Evolutionary conservation across 2,329 filamentous ascomycete species (phyloP).

Genomic region (Tolypocladium capitatum): DNA sequence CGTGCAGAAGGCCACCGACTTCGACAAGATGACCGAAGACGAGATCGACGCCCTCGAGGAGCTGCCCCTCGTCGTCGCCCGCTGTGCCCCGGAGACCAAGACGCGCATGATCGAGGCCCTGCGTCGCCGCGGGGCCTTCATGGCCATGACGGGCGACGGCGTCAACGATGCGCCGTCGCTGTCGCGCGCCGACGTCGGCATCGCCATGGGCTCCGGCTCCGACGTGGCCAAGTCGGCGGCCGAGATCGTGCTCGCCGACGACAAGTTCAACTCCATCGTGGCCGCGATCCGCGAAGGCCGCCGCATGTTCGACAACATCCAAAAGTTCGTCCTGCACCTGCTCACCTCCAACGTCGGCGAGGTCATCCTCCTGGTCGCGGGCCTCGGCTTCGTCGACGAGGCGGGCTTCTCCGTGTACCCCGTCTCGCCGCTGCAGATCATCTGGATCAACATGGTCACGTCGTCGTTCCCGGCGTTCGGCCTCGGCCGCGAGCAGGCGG

Average conservation of each 20-base stretch:
- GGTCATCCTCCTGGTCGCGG: slow-evolving; percentile 67
- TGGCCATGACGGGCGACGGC: slow-evolving; percentile 80
- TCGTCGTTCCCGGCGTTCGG: slow-evolving; percentile 81
- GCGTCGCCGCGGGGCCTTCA: slow-evolving; percentile 61
- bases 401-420: slow-evolving; percentile 69
- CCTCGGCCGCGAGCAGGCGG: slow-evolving; percentile 65
- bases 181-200: slow-evolving; percentile 71
- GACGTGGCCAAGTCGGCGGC: slow-evolving; percentile 76
- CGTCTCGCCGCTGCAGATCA: slow-evolving; percentile 70
- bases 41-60: slow-evolving; percentile 66
- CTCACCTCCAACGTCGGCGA: slow-evolving; percentile 74
- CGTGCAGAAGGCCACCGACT: slow-evolving; percentile 64
- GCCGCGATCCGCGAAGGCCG: slow-evolving; percentile 72
- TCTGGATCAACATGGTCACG: slow-evolving; percentile 93
- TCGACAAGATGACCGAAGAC: slow-evolving; percentile 62
- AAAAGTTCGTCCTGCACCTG: slow-evolving; percentile 74
- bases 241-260: slow-evolving; percentile 73
- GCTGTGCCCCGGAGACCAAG: slow-evolving; percentile 76
- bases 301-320: slow-evolving; percentile 79
- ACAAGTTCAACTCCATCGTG: slow-evolving; percentile 80
- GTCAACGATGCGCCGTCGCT: slow-evolving; percentile 79
- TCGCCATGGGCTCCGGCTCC: slow-evolving; percentile 80
- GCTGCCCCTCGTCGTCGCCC: slow-evolving; percentile 68
- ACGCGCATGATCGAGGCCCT: slow-evolving; percentile 84
- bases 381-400: slow-evolving; percentile 66